phyloP scores from a whole-genome alignment of 805 yeast genomes.

The Blastobotrys chiropterorum region DNA sequence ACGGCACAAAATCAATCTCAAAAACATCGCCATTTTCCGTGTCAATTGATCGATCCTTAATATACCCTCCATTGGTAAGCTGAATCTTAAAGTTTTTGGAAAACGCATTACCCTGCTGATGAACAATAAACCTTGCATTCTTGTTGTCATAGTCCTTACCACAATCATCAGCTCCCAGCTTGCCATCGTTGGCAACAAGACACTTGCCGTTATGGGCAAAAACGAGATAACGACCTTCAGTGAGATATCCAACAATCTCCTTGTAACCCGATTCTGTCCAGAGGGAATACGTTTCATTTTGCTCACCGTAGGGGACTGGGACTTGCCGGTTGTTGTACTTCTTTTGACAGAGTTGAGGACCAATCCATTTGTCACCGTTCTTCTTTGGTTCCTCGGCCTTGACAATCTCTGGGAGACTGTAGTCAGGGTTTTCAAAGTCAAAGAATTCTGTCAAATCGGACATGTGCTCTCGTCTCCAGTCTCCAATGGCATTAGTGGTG shows the following conservation, averaged over 20 bases:
- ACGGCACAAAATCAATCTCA: background rate
- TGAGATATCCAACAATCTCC: conserved; percentile 18
- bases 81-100: background rate
- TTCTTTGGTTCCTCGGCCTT: conserved; percentile 11
- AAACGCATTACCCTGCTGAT: background rate
- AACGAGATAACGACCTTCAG: conserved; percentile 23
- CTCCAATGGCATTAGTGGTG: conserved; percentile 11
- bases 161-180: background rate
- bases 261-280: conserved; percentile 19
- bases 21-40: background rate
- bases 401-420: conserved; percentile 11
- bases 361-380: conserved; percentile 8
- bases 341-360: conserved; percentile 7
- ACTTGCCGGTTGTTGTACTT: conserved; percentile 11
- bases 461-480: conserved; percentile 24
- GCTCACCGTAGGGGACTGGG: conserved; percentile 21
- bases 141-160: background rate
- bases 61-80: background rate
- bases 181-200: background rate
- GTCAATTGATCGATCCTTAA: background rate
- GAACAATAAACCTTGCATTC: background rate
- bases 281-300: conserved; percentile 10
- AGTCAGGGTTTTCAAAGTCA: conserved; percentile 18
- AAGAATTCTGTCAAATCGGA: conserved; percentile 18
- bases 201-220: background rate